phyloP scores from a whole-genome alignment of 163 green algal species.

The Chlamydomonas reinhardtii region DNA sequence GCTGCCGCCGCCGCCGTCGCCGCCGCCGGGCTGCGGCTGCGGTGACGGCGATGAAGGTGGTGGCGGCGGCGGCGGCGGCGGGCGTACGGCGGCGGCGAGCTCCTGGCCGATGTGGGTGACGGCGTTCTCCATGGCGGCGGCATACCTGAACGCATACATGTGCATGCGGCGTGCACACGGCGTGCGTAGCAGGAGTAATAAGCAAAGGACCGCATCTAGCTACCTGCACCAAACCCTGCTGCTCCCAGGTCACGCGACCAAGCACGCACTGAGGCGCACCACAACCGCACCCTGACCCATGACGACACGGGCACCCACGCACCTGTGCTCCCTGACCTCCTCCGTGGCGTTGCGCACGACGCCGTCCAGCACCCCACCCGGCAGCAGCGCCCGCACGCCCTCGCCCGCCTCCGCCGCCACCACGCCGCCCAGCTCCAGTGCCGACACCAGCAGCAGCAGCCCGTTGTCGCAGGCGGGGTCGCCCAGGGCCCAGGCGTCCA shows the following conservation, averaged over 20 bases:
- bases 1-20: too few relatives aligned
- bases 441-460: background rate
- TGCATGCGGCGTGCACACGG: background rate
- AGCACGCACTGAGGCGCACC: background rate
- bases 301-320: too few relatives aligned
- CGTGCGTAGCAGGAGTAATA: too few relatives aligned
- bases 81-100: conserved; percentile 11
- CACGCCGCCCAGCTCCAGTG: conserved; percentile 11
- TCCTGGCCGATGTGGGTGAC: conserved; percentile 43
- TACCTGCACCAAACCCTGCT: too few relatives aligned
- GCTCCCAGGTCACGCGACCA: conserved; percentile 19
- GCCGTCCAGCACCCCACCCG: background rate
- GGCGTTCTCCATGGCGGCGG: conserved; percentile 44
- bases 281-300: too few relatives aligned
- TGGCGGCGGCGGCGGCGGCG: too few relatives aligned
- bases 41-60: too few relatives aligned
- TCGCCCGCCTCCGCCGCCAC: conserved; percentile 13
- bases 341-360: conserved; percentile 41
- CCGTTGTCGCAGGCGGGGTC: conserved; percentile 55
- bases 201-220: too few relatives aligned
- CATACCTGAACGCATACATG: conserved; percentile 50
- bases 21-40: too few relatives aligned
- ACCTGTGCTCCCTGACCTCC: background rate
- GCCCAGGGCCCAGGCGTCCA: conserved; percentile 55
- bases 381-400: conserved; percentile 18